phyloP scores from a whole-genome alignment of 805 yeast species.

The Sungouiella thailandica region DNA sequence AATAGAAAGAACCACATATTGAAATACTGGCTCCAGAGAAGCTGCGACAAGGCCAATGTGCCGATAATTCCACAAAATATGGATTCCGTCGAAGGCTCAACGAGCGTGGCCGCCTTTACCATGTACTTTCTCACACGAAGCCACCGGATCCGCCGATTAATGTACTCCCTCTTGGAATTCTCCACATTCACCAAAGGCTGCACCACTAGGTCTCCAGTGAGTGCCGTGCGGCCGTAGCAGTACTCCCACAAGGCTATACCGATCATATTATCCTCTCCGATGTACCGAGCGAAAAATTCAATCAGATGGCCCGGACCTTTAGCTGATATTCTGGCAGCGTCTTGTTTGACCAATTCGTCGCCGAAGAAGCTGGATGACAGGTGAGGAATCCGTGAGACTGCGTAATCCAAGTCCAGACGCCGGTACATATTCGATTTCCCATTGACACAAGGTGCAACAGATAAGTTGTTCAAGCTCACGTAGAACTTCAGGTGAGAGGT shows the following conservation, averaged over 20 bases:
- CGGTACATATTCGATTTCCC: slow-evolving; percentile 83
- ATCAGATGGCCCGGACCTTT: slow-evolving; percentile 48
- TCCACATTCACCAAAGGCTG: slow-evolving; percentile 57
- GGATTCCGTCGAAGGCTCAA: slow-evolving; percentile 85
- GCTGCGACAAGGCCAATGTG: slow-evolving; percentile 47
- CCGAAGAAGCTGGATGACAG: slow-evolving; percentile 25
- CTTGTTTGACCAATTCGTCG: slow-evolving; percentile 23
- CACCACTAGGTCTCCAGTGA: slow-evolving; percentile 72
- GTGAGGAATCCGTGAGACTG: slow-evolving; percentile 42
- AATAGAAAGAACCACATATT: slow-evolving; percentile 35
- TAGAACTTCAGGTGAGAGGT: slow-evolving; percentile 86
- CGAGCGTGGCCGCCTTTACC: slow-evolving; percentile 78
- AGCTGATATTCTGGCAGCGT: slow-evolving; percentile 23
- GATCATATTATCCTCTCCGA: slow-evolving; percentile 92
- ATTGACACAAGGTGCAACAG: slow-evolving; percentile 84
- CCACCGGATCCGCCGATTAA: slow-evolving; percentile 75
- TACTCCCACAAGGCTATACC: slow-evolving; percentile 77
- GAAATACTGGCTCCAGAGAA: slow-evolving; percentile 31
- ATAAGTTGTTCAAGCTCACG: slow-evolving; percentile 65
- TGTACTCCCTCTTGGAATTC: slow-evolving; percentile 48
- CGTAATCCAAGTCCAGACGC: slow-evolving; percentile 54
- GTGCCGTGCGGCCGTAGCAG: slow-evolving; percentile 63
- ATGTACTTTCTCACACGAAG: slow-evolving; percentile 79
- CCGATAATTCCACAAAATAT: slow-evolving; percentile 65
- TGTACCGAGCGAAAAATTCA: slow-evolving; percentile 68